phyloP scores from a whole-genome alignment of 164 flowering plant genomes.

The Chimonanthus salicifolius region DNA sequence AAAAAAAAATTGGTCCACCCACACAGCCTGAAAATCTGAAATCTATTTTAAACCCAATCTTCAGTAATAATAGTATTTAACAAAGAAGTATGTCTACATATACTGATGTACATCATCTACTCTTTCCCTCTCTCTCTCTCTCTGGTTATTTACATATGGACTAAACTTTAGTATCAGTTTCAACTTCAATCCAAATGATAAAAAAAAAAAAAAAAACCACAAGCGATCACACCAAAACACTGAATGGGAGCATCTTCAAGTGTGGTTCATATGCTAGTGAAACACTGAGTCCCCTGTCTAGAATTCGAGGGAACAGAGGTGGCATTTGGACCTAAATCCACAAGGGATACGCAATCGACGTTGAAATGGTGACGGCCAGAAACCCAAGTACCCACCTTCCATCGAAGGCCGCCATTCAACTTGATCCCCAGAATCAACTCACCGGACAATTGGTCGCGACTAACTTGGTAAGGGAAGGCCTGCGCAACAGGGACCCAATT shows the following conservation, averaged over 20 bases:
- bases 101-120: too few relatives aligned
- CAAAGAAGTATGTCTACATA: too few relatives aligned
- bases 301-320: conserved; percentile 12
- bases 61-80: too few relatives aligned
- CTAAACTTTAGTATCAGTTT: not conserved
- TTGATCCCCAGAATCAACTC: conserved; percentile 36
- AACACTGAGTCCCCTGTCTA: conserved; percentile 23
- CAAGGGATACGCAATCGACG: conserved; percentile 35
- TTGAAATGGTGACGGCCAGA: conserved; percentile 44
- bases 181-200: not conserved
- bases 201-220: not conserved
- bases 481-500: conserved; percentile 45
- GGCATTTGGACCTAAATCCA: conserved; percentile 12
- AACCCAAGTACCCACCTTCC: conserved; percentile 74
- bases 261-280: conserved; percentile 18
- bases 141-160: too few relatives aligned
- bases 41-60: too few relatives aligned
- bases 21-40: too few relatives aligned
- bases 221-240: not conserved
- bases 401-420: conserved; percentile 45
- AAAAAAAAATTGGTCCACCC: too few relatives aligned
- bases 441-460: conserved; percentile 43
- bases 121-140: too few relatives aligned
- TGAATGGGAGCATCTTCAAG: not conserved
- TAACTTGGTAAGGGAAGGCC: conserved; percentile 47